Base-by-base conservation (phyloP, 2,329 filamentous ascomycete species). In the Diplodia mutila region DNA sequence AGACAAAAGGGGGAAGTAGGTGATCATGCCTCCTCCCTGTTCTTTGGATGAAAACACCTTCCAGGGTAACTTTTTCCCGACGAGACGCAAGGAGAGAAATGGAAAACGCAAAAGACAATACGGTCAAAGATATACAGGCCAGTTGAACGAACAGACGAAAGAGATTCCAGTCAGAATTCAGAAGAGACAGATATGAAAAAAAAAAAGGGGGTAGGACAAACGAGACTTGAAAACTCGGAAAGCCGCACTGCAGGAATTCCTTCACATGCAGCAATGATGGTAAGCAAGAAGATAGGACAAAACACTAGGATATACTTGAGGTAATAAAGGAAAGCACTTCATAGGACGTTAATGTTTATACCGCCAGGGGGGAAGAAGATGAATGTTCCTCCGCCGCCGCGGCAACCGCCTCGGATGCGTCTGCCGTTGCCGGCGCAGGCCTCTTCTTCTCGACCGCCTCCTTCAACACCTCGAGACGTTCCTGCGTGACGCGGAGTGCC, bases 401-500 rank as follows among this genome's bases (percentile, higher is more conserved):
- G 86, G 71, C 88, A 80, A 61, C 84, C 85, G 69, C 87, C 88
- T 70, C 89, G 88, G 65, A 89, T 87, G 72, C 92, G 89, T 82
- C 93, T 90, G 80, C 64, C 23, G 64, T 52, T 4, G 53, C 53
- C 7, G 42, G 29, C 2, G 3, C 53, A 6, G 52, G 54, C 18
- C 29, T 48, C 42, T 59, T 53, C 53, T 57, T 66, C 70, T 87
- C 85, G 63, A 94, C 85, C 34, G 92, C 90, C 51, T 86, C 85
- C 78, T 94, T 94, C 70, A 99, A 80, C 51, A 91, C 87, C 66
- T 86, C 85, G 37, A 99, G 81, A 74, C 92, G 90, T 81, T 97
- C 91, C 76, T 97, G 92, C 2, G 94, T 97, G 34, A 97, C 87
- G 65, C 87, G 84, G 69, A 97, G 94, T 23, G 93, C 91, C 81